Conservation (phyloP, 768 basidiomycete species). For the Suillus discolor region DNA sequence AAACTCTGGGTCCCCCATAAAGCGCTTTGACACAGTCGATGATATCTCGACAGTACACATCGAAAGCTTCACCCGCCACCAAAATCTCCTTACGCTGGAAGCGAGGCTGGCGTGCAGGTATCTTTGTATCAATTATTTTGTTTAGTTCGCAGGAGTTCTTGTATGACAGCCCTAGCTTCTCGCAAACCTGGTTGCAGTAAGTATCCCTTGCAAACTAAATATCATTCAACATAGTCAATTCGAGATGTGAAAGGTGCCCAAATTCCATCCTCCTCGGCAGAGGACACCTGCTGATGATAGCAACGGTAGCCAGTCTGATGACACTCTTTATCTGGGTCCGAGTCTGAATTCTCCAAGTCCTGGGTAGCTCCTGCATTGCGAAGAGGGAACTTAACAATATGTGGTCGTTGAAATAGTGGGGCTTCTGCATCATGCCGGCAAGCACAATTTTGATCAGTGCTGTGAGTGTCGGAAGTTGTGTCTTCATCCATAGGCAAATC, state of each 20-base stretch:
- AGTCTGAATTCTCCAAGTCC: too few relatives aligned
- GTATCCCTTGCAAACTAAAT: too few relatives aligned
- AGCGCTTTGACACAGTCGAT: conserved; percentile 40
- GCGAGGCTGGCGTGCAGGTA: background rate
- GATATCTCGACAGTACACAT: conserved; percentile 39
- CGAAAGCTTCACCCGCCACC: conserved; percentile 32
- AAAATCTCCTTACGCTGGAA: conserved; percentile 29
- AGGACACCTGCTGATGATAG: too few relatives aligned
- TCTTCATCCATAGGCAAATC: too few relatives aligned
- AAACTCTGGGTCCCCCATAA: conserved; percentile 38
- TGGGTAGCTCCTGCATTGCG: too few relatives aligned
- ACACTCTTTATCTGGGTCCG: too few relatives aligned
- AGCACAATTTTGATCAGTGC: too few relatives aligned
- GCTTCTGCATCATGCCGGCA: too few relatives aligned
- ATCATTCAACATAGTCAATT: conserved; percentile 44
- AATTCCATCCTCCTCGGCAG: background rate
- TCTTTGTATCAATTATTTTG: conserved; percentile 31
- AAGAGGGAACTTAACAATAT: too few relatives aligned
- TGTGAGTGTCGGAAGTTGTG: too few relatives aligned
- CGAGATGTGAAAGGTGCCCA: conserved; percentile 38
- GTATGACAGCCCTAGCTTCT: conserved; percentile 36
- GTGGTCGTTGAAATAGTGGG: too few relatives aligned
- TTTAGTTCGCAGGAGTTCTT: conserved; percentile 35
- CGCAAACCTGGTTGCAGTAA: conserved; percentile 7
- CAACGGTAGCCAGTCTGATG: too few relatives aligned